Conservation (phyloP, 2,329 filamentous ascomycete genomes). For the Curvularia hawaiiensis region DNA sequence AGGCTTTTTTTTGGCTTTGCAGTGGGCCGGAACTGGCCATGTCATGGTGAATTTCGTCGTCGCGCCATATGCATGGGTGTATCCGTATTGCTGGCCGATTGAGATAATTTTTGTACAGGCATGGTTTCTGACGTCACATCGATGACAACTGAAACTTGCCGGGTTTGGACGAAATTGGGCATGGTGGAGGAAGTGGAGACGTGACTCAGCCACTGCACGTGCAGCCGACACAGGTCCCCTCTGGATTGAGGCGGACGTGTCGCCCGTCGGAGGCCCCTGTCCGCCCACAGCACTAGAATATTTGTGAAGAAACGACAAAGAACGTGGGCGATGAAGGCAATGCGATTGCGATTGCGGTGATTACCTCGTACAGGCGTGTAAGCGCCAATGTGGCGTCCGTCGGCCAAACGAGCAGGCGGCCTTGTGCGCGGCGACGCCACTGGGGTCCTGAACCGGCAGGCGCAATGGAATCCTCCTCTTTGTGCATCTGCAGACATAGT, state of each 20-base stretch:
- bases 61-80: not conserved
- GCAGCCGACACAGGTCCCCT: constrained; percentile 10
- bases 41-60: constrained; percentile 2
- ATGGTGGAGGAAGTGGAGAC: constrained; percentile 6
- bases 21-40: not conserved
- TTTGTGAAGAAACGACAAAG: not conserved
- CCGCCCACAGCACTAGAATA: not conserved
- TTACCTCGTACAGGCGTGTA: not conserved
- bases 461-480: constrained; percentile 20
- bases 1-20: not conserved
- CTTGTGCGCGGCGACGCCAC: constrained; percentile 8
- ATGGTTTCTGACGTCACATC: constrained; percentile 23
- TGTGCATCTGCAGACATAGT: constrained; percentile 9
- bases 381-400: constrained; percentile 16
- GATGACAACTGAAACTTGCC: constrained; percentile 22
- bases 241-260: constrained; percentile 1
- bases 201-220: constrained; percentile 16
- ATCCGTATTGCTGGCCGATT: not conserved
- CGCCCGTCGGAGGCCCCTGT: not conserved
- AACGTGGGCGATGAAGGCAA: not conserved
- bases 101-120: constrained; percentile 11
- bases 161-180: constrained; percentile 11
- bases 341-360: not conserved
- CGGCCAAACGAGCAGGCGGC: constrained; percentile 3
- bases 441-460: constrained; percentile 24